These are phyloP conservation scores for Dioscorea zingiberensis DNA, from an alignment of 106 monocot species.

Conservation along the genomic window DNA sequence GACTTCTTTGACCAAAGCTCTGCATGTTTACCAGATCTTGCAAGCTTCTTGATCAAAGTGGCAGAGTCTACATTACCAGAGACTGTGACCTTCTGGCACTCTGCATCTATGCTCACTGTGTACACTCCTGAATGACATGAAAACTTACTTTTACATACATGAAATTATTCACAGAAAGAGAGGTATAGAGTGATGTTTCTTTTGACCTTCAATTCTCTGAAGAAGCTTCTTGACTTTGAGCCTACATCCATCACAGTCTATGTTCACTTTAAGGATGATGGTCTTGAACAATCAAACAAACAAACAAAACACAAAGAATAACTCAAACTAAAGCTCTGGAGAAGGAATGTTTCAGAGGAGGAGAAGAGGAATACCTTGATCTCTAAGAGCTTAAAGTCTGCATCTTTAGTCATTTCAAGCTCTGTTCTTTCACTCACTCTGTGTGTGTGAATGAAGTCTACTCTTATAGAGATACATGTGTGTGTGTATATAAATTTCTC, in stretches of 20 bases:
- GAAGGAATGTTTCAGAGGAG: neutral
- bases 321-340: neutral
- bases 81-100: conserved; percentile 79
- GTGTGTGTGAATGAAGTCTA: too few relatives aligned
- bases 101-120: conserved; percentile 64
- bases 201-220: conserved; percentile 32
- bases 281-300: conserved; percentile 20
- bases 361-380: conserved; percentile 38
- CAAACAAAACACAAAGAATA: neutral
- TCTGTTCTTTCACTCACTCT: conserved; percentile 1
- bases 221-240: conserved; percentile 38
- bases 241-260: conserved; percentile 49
- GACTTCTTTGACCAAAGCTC: conserved; percentile 56
- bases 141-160: too few relatives aligned
- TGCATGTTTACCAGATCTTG: conserved; percentile 73
- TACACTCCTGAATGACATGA: conserved; percentile 76
- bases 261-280: conserved; percentile 32
- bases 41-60: conserved; percentile 64
- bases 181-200: too few relatives aligned
- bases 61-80: conserved; percentile 68
- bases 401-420: conserved; percentile 43
- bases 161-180: too few relatives aligned
- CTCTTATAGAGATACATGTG: too few relatives aligned
- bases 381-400: conserved; percentile 62
- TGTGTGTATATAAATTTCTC: conserved; percentile 1